Conservation (phyloP, 257 asterid genomes). For the Ilex aquifolium region DNA sequence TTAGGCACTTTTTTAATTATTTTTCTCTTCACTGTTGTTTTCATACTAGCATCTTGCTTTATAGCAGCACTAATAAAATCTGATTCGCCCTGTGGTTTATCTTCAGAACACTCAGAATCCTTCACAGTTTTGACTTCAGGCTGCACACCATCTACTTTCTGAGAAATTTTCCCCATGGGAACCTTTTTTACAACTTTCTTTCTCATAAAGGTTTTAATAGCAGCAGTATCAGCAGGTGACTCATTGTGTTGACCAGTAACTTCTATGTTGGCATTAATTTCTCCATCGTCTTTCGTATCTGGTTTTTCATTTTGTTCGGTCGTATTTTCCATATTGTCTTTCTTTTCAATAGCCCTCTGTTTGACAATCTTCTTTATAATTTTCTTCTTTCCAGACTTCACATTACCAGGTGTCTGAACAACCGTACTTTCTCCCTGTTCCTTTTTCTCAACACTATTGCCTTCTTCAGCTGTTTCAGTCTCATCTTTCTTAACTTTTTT, state of each 20-base stretch:
- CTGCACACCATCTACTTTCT: conserved; percentile 27
- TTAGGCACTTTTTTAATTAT: conserved; percentile 65
- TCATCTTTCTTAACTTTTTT: conserved; percentile 30
- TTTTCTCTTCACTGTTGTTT: conserved; percentile 63
- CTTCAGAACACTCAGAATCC: conserved; percentile 35
- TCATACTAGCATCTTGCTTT: conserved; percentile 40
- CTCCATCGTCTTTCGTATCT: conserved; percentile 33
- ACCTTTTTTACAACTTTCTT: conserved; percentile 51
- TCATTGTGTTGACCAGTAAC: conserved; percentile 42
- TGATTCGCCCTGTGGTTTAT: conserved; percentile 26
- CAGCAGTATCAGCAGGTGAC: conserved; percentile 33
- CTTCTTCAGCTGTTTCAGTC: conserved; percentile 32
- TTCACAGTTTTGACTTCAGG: conserved; percentile 28
- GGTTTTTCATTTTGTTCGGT: not conserved
- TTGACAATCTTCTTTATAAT: conserved; percentile 50
- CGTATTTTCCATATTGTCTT: conserved; percentile 14
- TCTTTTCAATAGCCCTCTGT: conserved; percentile 24
- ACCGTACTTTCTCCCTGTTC: conserved; percentile 31
- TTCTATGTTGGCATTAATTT: conserved; percentile 32
- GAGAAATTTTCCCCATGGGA: conserved; percentile 26
- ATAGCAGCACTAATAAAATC: conserved; percentile 28
- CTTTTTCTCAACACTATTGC: conserved; percentile 22
- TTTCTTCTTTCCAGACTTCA: conserved; percentile 70
- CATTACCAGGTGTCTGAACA: conserved; percentile 33
- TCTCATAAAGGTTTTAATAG: conserved; percentile 54